Evolutionary conservation across 78 protist genomes (phyloP).

Genomic region (Monocercomonoides exilis): DNA sequence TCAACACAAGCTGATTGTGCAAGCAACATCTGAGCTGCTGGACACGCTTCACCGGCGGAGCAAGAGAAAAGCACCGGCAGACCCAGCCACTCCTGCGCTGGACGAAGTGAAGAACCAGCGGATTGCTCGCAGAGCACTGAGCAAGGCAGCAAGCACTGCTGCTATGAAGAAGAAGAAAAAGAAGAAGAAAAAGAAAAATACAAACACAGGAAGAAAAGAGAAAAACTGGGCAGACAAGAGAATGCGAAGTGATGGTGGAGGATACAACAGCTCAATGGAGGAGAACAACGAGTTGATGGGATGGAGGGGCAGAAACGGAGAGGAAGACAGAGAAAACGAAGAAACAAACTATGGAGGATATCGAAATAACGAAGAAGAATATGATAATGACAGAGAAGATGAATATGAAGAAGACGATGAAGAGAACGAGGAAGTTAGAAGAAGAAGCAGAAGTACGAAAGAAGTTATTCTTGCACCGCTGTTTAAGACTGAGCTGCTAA

Average conservation of each 20-base stretch:
- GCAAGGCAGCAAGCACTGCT: background rate
- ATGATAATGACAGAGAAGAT: background rate
- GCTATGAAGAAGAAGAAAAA: background rate
- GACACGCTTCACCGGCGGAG: background rate
- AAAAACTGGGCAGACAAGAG: too few relatives aligned
- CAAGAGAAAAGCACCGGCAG: background rate
- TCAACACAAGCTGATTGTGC: slow-evolving; percentile 2
- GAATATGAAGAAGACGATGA: background rate
- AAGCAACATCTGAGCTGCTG: slow-evolving; percentile 1
- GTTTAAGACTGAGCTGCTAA: background rate
- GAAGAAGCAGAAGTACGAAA: too few relatives aligned
- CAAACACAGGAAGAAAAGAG: too few relatives aligned
- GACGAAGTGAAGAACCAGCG: background rate
- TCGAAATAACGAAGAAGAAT: background rate
- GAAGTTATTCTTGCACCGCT: background rate
- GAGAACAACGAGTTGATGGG: background rate
- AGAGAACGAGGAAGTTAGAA: too few relatives aligned
- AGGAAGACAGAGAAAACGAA: too few relatives aligned
- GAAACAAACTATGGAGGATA: too few relatives aligned
- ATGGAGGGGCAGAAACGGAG: too few relatives aligned
- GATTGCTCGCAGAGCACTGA: background rate
- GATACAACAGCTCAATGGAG: too few relatives aligned
- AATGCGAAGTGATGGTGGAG: too few relatives aligned
- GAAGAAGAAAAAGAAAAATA: too few relatives aligned
- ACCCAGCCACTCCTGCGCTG: background rate